phyloP scores from a whole-genome alignment of 371 early-diverging fungal genomes.

The Mortierella sp. region DNA sequence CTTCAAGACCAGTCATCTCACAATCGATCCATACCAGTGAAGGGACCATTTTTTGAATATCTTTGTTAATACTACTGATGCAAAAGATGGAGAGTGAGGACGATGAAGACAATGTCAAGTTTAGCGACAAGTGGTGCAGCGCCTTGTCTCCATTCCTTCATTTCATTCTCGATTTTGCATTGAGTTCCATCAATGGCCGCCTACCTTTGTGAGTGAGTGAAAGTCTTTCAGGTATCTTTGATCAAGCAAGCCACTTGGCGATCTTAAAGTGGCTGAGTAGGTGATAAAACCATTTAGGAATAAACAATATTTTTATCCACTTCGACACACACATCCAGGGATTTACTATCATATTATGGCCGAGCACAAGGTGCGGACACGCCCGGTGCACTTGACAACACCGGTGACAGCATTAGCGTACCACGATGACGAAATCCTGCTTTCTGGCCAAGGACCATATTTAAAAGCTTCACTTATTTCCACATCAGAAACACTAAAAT shows the following conservation, averaged over 20 bases:
- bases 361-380: conserved; percentile 22
- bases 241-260: conserved; percentile 5
- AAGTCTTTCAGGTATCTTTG: neutral
- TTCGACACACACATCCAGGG: neutral
- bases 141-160: neutral
- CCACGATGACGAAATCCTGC: conserved; percentile 62
- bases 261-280: conserved; percentile 5
- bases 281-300: neutral
- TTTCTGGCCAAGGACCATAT: conserved; percentile 73
- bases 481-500: conserved; percentile 57
- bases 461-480: conserved; percentile 67
- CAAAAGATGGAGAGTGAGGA: too few species aligned
- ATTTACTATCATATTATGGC: conserved; percentile 11
- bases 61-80: neutral
- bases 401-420: conserved; percentile 70
- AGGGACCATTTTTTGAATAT: conserved; percentile 15
- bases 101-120: neutral
- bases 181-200: neutral
- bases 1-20: conserved; percentile 85
- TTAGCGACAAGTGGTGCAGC: neutral
- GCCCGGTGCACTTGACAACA: conserved; percentile 45
- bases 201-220: neutral
- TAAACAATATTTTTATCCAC: neutral
- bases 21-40: conserved; percentile 94
- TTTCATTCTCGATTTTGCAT: neutral